Conservation (phyloP, 116 monocot genomes). For the Phalaenopsis hybrid region DNA sequence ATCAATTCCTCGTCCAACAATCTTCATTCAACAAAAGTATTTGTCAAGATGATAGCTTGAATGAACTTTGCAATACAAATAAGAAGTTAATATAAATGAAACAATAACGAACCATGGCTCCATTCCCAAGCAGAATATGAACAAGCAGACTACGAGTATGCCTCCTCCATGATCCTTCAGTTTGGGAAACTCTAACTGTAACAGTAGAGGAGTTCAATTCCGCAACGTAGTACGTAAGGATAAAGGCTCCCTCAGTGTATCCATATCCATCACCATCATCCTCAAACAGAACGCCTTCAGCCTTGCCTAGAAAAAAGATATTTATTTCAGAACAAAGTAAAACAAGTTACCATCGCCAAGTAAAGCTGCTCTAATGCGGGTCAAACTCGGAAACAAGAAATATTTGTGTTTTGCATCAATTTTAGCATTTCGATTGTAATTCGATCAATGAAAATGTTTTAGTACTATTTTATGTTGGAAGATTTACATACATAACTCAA, state of each 20-base stretch:
- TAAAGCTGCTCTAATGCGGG: neutral
- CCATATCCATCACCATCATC: slow-evolving; percentile 92
- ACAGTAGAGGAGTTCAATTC: slow-evolving; percentile 59
- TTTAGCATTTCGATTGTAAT: neutral
- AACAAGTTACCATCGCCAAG: neutral
- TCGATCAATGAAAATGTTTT: neutral
- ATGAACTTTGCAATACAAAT: neutral
- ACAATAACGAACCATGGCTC: slow-evolving; percentile 56
- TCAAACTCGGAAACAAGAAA: neutral
- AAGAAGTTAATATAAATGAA: neutral
- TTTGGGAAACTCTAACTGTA: slow-evolving; percentile 59
- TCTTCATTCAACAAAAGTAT: slow-evolving; percentile 28
- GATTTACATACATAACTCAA: too few relatives aligned
- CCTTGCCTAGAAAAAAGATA: slow-evolving; percentile 48
- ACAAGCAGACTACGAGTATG: slow-evolving; percentile 59
- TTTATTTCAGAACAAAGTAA: neutral
- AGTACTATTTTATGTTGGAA: neutral
- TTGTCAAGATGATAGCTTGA: neutral
- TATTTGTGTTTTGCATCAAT: neutral
- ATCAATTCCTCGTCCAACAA: slow-evolving; percentile 58
- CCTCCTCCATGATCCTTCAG: slow-evolving; percentile 78
- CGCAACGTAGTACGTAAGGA: slow-evolving; percentile 74
- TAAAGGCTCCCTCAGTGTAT: slow-evolving; percentile 57
- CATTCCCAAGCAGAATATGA: slow-evolving; percentile 64
- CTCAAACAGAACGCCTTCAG: slow-evolving; percentile 82